These are phyloP conservation scores for Teunomyces tritomae DNA, from an alignment of 805 yeast species.

Conservation along the genomic window DNA sequence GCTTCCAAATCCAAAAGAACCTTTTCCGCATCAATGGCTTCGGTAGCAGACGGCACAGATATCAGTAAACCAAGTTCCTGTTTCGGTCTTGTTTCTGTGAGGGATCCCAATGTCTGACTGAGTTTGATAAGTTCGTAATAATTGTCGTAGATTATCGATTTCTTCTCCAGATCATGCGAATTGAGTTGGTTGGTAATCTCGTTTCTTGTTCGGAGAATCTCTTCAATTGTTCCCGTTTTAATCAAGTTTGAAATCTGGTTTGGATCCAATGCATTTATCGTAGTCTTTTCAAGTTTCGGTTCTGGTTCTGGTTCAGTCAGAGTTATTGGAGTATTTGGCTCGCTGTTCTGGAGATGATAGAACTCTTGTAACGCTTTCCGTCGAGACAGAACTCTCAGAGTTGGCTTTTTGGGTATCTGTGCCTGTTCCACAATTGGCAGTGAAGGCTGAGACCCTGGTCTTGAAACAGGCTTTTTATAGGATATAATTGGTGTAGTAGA, in stretches of 20 bases:
- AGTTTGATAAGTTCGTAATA: conserved; percentile 71
- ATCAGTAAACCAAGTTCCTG: conserved; percentile 3
- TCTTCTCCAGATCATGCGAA: conserved; percentile 57
- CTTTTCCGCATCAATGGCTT: conserved; percentile 17
- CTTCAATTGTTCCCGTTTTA: conserved; percentile 22
- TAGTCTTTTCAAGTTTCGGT: not conserved
- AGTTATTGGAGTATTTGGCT: not conserved
- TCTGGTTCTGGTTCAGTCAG: not conserved
- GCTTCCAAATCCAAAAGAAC: conserved; percentile 21
- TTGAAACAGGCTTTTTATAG: conserved; percentile 23
- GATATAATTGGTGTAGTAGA: conserved; percentile 22
- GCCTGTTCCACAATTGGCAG: conserved; percentile 2
- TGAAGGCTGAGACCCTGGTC: conserved; percentile 2
- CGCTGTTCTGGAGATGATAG: conserved; percentile 24
- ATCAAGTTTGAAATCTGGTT: conserved; percentile 20
- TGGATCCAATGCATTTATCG: conserved; percentile 9
- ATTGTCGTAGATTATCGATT: conserved; percentile 71
- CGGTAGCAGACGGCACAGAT: conserved; percentile 1
- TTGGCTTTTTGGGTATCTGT: not conserved
- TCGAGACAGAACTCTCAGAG: conserved; percentile 36
- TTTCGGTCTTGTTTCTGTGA: conserved; percentile 4
- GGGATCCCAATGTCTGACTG: conserved; percentile 48
- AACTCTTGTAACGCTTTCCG: conserved; percentile 43
- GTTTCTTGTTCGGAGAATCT: conserved; percentile 31
- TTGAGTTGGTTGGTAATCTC: conserved; percentile 44